Evolutionary conservation across 257 asterid species (phyloP), one percentile per base, ranked within the genome.

Genomic region (Solanum sejunctum): DNA sequence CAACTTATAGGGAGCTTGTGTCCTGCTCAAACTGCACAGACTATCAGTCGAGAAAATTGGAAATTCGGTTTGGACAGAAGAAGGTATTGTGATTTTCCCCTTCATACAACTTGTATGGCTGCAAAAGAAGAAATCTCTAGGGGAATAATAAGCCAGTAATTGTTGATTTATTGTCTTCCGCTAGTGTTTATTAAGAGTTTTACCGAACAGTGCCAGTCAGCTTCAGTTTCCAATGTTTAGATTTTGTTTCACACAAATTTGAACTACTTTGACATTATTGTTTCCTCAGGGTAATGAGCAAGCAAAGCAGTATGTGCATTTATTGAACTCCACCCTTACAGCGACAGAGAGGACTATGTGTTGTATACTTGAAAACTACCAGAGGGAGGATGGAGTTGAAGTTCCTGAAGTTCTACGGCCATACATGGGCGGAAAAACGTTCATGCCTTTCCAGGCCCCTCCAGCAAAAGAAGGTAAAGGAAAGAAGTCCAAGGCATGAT

Each of bases 11-110:
- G 88, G 98, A 93, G 87, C 97, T 95, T 49, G 99, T 96, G 23
- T 96, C 98, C 83, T 96, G 98, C 93, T 96, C 99, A 15, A 96
- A 96, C 87, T 96, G 98, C 88, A 93, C 97, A 17, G 98, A 95
- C 85, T 94, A 91, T 85, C 99, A 95, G 89, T 91, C 98, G 1
- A 92, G 99, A 85, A 92, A 92, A 91, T 86, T 96, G 85, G 99
- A 96, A 89, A 93, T 87, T 79, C 98, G 98, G 72, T 93, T 17
- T 83, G 98, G 99, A n/a, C 98, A 96, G 77, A 96, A 93, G 82
- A 96, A 93, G 97, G 98, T 95, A 23, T 57, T 20, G 20, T 56
- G 26, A 57, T 49, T 54, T 58, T 28, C 69, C 56, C 67, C 72
- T 45, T 58, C 57, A 36, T 58, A 52, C 66, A 6, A 51, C 23